Percentiles rank a stretch among this genome's conserved stretches.
Evolutionary conservation across 345 rosid genomes (phyloP).

Genomic region (Durio zibethinus): DNA sequence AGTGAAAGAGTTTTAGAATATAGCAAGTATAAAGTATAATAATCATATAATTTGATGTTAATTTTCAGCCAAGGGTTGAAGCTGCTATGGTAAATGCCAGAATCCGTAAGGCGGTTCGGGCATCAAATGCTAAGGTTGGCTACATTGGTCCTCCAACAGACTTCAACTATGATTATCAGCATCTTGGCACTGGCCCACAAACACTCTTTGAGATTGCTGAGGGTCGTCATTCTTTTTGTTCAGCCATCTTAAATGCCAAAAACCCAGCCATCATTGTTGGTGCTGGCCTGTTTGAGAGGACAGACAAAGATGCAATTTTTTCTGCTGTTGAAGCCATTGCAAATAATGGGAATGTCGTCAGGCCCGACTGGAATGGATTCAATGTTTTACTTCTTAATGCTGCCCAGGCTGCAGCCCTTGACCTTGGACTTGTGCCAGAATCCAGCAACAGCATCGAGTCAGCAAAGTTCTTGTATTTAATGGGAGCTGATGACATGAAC

Average conservation of each 20-base stretch:
- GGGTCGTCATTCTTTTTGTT: constrained; percentile 73
- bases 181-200: constrained; percentile 86
- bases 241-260: constrained; percentile 66
- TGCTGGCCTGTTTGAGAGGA: constrained; percentile 80
- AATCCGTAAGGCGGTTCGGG: constrained; percentile 84
- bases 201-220: constrained; percentile 73
- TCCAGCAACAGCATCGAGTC: constrained; percentile 61
- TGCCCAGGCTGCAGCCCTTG: constrained; percentile 97
- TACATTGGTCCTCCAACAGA: constrained; percentile 80
- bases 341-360: constrained; percentile 58
- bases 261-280: constrained; percentile 91
- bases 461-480: constrained; percentile 81
- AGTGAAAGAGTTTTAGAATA: not conserved
- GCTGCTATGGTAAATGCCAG: constrained; percentile 99
- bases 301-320: constrained; percentile 74
- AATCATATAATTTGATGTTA: constrained; percentile 8
- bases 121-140: constrained; percentile 79
- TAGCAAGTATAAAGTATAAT: not conserved
- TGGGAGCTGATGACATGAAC: constrained; percentile 95
- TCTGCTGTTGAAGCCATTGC: constrained; percentile 72
- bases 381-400: constrained; percentile 84
- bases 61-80: constrained; percentile 86
- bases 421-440: constrained; percentile 91
- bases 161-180: constrained; percentile 75
- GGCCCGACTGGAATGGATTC: constrained; percentile 95